Base-by-base conservation (phyloP, 202 grass and related monocot species). In the Zoysia matrella region DNA sequence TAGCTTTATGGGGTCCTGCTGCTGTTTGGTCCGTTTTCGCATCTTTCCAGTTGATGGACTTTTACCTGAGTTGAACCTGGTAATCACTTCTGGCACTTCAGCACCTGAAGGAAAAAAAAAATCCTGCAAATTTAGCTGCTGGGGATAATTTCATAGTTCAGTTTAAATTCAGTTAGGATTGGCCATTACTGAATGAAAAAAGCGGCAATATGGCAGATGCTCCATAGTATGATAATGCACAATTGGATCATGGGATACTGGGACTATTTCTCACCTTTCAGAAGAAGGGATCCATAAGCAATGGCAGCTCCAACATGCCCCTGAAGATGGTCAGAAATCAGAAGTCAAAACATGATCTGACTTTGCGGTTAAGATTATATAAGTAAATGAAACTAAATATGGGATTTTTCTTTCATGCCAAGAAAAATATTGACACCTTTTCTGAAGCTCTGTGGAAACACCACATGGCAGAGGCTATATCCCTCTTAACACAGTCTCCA, bases 381-480 rank as follows among this genome's bases (percentile, higher is more conserved):
- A 74, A 62, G 9, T 78, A 69, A 56, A 69, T 54, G 16, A 75
- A 55, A 74, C 72, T 14, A 47, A 69, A 41, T 39, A 71, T 84
- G 80, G 52, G 76, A 10, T 2, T 2, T 62, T 30, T 62, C 7
- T 62, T 36, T 9, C 2, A 39, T 62, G 8, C 8, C 2, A n/a
- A 6, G 5, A 11, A 54, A 57, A 54, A 74, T 67, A 4, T 45
- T 15, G 53, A 14, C 12, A 94, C 95, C 92, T 98, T 95, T 88
- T 91, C 90, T 54, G 95, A 98, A 73, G 92, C 90, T 93, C 92
- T 92, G 79, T 95, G 92, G 66, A 98, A 98, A 83, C 92, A 94
- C 95, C 95, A 94, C 82, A 94, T 88, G 14, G 95, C 95, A 6
- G 95, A 98, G 65, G 92, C 84, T 58, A 94, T 86, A 76, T 94